Evolutionary conservation across 805 yeast genomes (phyloP), one percentile per base, ranked within the genome.

Genomic region (Deakozyma indianensis): DNA sequence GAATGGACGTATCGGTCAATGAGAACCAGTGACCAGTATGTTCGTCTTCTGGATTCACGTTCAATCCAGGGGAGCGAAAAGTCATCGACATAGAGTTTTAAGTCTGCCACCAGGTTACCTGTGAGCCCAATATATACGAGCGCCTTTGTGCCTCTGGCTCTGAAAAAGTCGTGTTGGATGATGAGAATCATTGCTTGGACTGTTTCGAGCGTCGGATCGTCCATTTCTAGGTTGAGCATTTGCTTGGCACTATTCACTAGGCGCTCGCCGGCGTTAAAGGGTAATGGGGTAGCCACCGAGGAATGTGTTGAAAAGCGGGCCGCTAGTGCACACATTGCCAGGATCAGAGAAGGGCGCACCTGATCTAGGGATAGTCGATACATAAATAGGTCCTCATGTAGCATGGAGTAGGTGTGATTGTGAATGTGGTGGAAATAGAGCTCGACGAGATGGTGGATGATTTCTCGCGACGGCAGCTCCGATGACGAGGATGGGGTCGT

Each of bases 271-370:
- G 56, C 54, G 14, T 48, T 47, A 49, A 4, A 56, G 55, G 28
- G 49, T 7, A 32, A 20, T n/a, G 38, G 50, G 11, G 53, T 51
- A 27, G 50, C 48, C 23, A 59, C 46, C 41, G 48, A 44, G 2
- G 65, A 64, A 42, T 61, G 66, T 20, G 54, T 51, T 2, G 66
- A 60, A 41, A 59, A 62, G 29, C 66, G 48, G 3, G 66, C 64
- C 9, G 63, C 52, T 14, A 62, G 52, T 4, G 62, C 63, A 43
- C 66, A 62, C 7, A 62, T 49, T 5, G 64, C 63, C 29, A 57
- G 49, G 9, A 62, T 50, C 2, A 62, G 53, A 2, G 58, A 51
- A 20, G 57, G 54, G 32, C 53, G 52, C 35, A 61, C 59, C 23
- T 51, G 49, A 2, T 59, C 59, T 4, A 51, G 50, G n/a, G 53